Evolutionary conservation across 2,329 filamentous ascomycete species (phyloP).

Genomic region (Orbilia blumenaviensis): DNA sequence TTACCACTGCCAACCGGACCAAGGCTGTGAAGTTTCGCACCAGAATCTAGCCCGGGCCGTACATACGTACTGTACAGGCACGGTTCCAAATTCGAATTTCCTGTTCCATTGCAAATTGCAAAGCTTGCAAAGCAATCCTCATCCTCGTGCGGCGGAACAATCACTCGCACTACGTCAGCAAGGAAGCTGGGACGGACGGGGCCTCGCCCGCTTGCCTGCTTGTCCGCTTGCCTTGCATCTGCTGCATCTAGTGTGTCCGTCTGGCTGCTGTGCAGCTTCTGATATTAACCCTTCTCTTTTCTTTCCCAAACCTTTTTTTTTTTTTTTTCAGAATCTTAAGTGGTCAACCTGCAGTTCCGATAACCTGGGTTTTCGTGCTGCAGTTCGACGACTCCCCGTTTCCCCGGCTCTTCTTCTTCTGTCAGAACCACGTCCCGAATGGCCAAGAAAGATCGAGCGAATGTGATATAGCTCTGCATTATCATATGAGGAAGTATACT

Average conservation of each 20-base stretch:
- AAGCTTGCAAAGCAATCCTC: no score
- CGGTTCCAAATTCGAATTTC: background rate
- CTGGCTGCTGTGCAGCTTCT: no score
- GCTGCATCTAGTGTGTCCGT: slow-evolving; percentile 22
- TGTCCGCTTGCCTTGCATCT: background rate
- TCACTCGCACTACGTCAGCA: slow-evolving; percentile 8
- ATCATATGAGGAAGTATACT: slow-evolving; percentile 6
- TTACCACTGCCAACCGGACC: no score
- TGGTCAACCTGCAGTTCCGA: no score
- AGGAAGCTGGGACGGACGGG: background rate
- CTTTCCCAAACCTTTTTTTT: background rate
- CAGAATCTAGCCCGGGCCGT: no score
- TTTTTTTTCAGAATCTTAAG: slow-evolving; percentile 6
- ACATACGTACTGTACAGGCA: background rate
- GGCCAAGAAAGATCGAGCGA: slow-evolving; percentile 1
- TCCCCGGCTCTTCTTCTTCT: slow-evolving; percentile 19
- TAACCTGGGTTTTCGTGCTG: slow-evolving; percentile 44
- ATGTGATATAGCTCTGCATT: slow-evolving; percentile 40
- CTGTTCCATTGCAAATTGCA: background rate
- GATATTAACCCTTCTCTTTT: background rate
- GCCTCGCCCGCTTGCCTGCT: background rate
- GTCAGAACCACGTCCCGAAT: slow-evolving; percentile 12
- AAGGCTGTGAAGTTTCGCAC: no score
- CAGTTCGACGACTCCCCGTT: slow-evolving; percentile 31
- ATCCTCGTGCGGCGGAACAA: no score